These are phyloP conservation scores for Phylloporus sp. DNA, from an alignment of 1,284 basidiomycete genomes.

Conservation along the genomic window DNA sequence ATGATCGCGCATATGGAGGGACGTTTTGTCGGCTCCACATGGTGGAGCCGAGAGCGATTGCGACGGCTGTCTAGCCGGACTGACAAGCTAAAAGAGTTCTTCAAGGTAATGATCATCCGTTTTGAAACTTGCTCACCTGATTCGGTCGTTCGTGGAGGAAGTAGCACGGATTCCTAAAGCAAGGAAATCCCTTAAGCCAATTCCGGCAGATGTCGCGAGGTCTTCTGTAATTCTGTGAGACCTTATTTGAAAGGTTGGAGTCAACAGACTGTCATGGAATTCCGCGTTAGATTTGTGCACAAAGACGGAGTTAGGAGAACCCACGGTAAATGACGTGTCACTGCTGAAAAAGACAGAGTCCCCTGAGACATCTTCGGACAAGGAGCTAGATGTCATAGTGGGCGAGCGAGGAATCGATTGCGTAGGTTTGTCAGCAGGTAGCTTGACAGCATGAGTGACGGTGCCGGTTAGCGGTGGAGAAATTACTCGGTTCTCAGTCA, in stretches of 20 bases:
- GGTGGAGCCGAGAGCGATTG: not conserved
- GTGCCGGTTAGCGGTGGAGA: conserved; percentile 13
- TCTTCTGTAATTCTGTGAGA: not conserved
- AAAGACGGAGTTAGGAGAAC: not conserved
- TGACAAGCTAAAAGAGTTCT: not conserved
- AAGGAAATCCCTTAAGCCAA: conserved; percentile 3
- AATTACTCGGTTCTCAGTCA: not conserved
- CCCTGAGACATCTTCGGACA: conserved; percentile 25
- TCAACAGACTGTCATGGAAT: conserved; percentile 19
- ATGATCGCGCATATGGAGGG: not conserved
- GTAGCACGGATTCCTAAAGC: not conserved
- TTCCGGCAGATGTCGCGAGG: not conserved
- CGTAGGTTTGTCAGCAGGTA: not conserved
- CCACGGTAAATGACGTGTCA: conserved; percentile 28
- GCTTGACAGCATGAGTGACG: conserved; percentile 13
- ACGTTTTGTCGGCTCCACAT: not conserved
- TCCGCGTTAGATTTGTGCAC: conserved; percentile 1
- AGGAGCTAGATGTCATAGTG: conserved; percentile 10
- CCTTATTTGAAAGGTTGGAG: conserved; percentile 14
- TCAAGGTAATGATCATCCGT: not conserved
- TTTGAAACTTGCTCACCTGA: not conserved
- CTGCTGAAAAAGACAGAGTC: conserved; percentile 17
- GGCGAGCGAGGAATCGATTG: conserved; percentile 20
- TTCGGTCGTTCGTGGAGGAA: conserved; percentile 14
- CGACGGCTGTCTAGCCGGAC: not conserved